Evolutionary conservation across 768 basidiomycete genomes (phyloP), one percentile per base, ranked within the genome.

Genomic region (Gautieria morchelliformis): DNA sequence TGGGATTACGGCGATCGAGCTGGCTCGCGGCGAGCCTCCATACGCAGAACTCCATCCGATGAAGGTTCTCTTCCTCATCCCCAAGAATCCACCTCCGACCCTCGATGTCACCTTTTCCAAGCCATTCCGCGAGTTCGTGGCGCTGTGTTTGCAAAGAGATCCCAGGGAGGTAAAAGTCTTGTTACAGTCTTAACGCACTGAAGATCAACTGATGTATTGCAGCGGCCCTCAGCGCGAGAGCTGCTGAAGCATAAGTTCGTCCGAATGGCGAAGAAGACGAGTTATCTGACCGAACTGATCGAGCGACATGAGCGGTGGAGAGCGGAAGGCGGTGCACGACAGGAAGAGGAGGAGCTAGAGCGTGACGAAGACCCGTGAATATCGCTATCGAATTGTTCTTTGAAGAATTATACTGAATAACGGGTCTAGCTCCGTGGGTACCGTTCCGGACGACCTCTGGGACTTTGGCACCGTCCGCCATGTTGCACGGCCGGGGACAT

Each of bases 11-110:
- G 90, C 93, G 32, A 97, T 98, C 63, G 96, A 99, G 69, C 77
- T 99, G 64, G 96, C 96, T 1, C 94, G 88, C 70, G 95, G 95
- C 30, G 95, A 98, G 68, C 96, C 96, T 39, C 96, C 96, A 2
- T 98, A 98, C 66, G 95, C 96, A 1, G 95, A 98, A 64, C 74
- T 98, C 44, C 96, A 99, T 72, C 96, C 96, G 5, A 98, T 99
- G 96, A 98, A 98, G 80, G 93, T 97, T 35, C 78, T 99, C 12
- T 99, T 99, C 78, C 78, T 99, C 55, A 99, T 99, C 57, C 96
- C 96, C 15, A 97, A 97, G 76, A 98, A 98, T 63, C 84, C 90
- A 2, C 96, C 96, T 1, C 96, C 96, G 11, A 80, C 79, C 20
- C 75, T 99, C 44, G 96, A 97, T 60, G 86, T 84, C 35, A 84